Conservation (phyloP, 1,284 basidiomycete genomes). For the Chalciporus piperatoides region DNA sequence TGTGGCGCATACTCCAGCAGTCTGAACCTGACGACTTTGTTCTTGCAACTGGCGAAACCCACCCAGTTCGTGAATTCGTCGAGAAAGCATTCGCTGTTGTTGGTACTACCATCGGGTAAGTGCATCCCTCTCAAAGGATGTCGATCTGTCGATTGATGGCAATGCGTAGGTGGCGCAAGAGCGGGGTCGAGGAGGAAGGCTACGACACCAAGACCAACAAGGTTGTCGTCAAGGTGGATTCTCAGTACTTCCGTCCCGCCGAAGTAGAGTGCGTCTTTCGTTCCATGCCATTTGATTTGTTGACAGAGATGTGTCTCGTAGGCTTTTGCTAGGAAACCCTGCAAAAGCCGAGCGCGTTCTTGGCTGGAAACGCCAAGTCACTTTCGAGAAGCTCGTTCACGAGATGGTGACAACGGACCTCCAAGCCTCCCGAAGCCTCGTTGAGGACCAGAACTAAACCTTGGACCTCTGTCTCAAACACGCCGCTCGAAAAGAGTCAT, state of each 20-base stretch:
- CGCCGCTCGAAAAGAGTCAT: background rate
- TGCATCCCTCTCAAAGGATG: conserved; percentile 4
- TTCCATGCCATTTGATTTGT: conserved; percentile 1
- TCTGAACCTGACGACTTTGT: conserved; percentile 80
- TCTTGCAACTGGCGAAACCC: conserved; percentile 89
- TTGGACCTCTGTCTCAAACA: background rate
- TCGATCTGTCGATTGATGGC: background rate
- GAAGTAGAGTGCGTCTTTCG: conserved; percentile 78
- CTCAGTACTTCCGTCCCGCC: conserved; percentile 82
- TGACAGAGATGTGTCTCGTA: conserved; percentile 29
- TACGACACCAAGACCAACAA: conserved; percentile 63
- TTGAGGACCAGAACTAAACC: conserved; percentile 76
- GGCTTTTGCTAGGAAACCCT: conserved; percentile 77
- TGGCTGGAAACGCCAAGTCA: conserved; percentile 82
- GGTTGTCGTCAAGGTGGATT: conserved; percentile 76
- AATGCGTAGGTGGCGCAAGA: conserved; percentile 64
- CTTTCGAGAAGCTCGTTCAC: conserved; percentile 76
- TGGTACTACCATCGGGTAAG: conserved; percentile 61
- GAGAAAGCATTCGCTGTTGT: conserved; percentile 76
- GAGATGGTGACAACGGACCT: conserved; percentile 88
- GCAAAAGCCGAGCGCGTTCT: conserved; percentile 80
- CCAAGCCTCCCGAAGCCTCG: conserved; percentile 60
- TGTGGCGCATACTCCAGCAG: conserved; percentile 95
- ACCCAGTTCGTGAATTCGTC: conserved; percentile 86
- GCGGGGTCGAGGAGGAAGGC: conserved; percentile 72